phyloP scores from a whole-genome alignment of 176 grass and related monocot species.

The Zoysia japonica region DNA sequence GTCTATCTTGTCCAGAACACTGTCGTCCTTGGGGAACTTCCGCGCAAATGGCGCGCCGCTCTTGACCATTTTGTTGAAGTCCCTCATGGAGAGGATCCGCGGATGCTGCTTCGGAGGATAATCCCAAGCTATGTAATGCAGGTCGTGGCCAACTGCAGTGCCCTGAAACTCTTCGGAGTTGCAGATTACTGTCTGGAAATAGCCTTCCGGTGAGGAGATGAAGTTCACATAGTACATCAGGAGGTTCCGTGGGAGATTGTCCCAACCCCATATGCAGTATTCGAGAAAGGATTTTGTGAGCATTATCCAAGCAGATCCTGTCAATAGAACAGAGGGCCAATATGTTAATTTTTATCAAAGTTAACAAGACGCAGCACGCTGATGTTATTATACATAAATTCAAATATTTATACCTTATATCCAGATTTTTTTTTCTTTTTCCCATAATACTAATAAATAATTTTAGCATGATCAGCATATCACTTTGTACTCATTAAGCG shows the following conservation, averaged over 20 bases:
- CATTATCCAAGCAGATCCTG: slow-evolving; percentile 98
- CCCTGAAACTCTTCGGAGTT: slow-evolving; percentile 62
- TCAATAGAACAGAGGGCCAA: background rate
- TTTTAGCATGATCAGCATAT: slow-evolving; percentile 12
- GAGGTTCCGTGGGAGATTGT: slow-evolving; percentile 77
- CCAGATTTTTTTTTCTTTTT: background rate
- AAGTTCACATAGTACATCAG: slow-evolving; percentile 94
- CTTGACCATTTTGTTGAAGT: slow-evolving; percentile 80
- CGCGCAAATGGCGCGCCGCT: slow-evolving; percentile 76
- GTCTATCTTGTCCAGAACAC: slow-evolving; percentile 79
- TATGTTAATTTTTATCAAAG: background rate
- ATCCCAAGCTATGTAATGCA: slow-evolving; percentile 90
- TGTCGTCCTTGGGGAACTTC: slow-evolving; percentile 85
- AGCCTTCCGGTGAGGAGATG: slow-evolving; percentile 91
- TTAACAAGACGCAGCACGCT: background rate
- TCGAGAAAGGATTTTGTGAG: slow-evolving; percentile 73
- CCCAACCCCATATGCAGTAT: slow-evolving; percentile 89
- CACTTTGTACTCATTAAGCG: background rate
- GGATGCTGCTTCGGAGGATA: slow-evolving; percentile 91
- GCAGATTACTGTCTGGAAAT: slow-evolving; percentile 94
- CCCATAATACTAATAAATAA: slow-evolving; percentile 5
- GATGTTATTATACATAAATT: background rate
- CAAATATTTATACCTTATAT: background rate
- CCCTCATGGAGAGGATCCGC: slow-evolving; percentile 61
- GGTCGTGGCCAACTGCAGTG: slow-evolving; percentile 72